These are phyloP conservation scores for Candida berthetii DNA, from an alignment of 805 yeast species.

Conservation along the genomic window DNA sequence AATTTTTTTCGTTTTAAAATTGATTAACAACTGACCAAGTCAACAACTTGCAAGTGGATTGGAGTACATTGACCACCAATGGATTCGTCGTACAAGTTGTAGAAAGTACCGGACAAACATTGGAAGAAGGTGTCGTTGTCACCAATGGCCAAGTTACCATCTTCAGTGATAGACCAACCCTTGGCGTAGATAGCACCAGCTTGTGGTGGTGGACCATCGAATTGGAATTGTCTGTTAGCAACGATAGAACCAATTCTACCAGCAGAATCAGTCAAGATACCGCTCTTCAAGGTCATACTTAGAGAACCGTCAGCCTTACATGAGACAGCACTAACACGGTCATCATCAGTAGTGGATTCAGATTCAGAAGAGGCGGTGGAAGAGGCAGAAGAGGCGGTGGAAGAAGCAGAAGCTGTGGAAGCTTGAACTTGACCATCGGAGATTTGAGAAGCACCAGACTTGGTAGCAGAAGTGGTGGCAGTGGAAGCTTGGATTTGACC, in stretches of 20 bases:
- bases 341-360: slow-evolving; percentile 20
- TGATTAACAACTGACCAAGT: slow-evolving; percentile 41
- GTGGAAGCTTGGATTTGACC: slow-evolving; percentile 26
- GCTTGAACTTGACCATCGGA: too few species aligned
- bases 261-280: slow-evolving; percentile 43
- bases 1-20: neutral
- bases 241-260: slow-evolving; percentile 70
- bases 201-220: slow-evolving; percentile 77
- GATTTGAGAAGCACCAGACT: too few species aligned
- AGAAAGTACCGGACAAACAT: slow-evolving; percentile 64
- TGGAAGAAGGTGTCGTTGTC: slow-evolving; percentile 51
- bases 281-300: slow-evolving; percentile 41
- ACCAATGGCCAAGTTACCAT: slow-evolving; percentile 53
- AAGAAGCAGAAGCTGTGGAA: slow-evolving; percentile 22
- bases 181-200: slow-evolving; percentile 60
- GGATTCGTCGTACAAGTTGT: slow-evolving; percentile 59
- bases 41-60: slow-evolving; percentile 48
- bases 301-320: slow-evolving; percentile 42
- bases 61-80: slow-evolving; percentile 53
- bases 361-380: slow-evolving; percentile 14
- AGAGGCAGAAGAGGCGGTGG: slow-evolving; percentile 16
- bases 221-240: slow-evolving; percentile 72
- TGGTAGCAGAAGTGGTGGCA: slow-evolving; percentile 21
- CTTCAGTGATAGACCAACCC: slow-evolving; percentile 48
- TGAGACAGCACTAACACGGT: slow-evolving; percentile 22